A percentile compares a stretch with the other conserved stretches of the same genome.
Evolutionary conservation across 768 basidiomycete species (phyloP).

Genomic region (Rhodocollybia butyracea): DNA sequence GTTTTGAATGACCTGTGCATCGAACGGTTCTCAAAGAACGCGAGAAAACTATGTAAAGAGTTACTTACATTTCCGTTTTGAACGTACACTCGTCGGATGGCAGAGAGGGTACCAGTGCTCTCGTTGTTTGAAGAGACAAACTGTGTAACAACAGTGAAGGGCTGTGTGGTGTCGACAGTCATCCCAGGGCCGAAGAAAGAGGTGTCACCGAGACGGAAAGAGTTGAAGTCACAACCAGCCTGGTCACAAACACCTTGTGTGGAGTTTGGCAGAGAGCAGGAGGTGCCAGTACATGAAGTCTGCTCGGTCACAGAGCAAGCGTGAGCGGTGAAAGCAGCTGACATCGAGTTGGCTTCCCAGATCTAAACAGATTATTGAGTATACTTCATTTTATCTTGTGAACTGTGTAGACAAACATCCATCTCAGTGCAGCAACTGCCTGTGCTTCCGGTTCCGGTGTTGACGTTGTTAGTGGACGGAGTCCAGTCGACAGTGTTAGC

Average conservation of each 20-base stretch:
- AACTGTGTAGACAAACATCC: constrained; percentile 19
- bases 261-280: constrained; percentile 23
- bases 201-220: constrained; percentile 40
- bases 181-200: constrained; percentile 35
- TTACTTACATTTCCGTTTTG: constrained; percentile 32
- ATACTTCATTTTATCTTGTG: not conserved
- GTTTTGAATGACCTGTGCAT: constrained; percentile 39
- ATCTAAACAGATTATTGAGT: constrained; percentile 10
- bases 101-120: constrained; percentile 30
- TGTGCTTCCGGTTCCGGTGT: constrained; percentile 32
- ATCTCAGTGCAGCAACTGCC: constrained; percentile 38
- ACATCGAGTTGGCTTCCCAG: constrained; percentile 41
- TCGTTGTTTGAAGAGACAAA: constrained; percentile 38
- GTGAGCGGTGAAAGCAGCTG: constrained; percentile 41
- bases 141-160: constrained; percentile 42
- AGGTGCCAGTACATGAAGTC: constrained; percentile 31
- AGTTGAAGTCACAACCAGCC: constrained; percentile 48
- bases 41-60: not conserved
- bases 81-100: constrained; percentile 42
- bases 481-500: constrained; percentile 36
- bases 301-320: constrained; percentile 31
- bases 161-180: constrained; percentile 37
- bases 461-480: constrained; percentile 24
- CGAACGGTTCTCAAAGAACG: too few relatives aligned
- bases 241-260: constrained; percentile 37